phyloP scores from a whole-genome alignment of 305 asterid genomes.

The Rubia balearica region DNA sequence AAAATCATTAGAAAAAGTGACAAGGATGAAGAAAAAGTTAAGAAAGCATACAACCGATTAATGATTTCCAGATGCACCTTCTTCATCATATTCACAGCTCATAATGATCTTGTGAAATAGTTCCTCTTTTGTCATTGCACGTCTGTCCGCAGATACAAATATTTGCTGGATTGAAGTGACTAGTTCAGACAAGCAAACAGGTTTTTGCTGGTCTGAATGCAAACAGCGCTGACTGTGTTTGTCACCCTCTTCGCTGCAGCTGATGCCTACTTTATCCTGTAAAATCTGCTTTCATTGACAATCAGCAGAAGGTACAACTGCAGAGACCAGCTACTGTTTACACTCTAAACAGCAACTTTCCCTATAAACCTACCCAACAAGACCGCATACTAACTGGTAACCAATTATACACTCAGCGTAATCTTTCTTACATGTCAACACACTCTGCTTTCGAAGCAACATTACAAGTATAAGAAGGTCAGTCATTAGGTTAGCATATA shows the following conservation, averaged over 20 bases:
- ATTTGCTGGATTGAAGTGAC: slow-evolving; percentile 51
- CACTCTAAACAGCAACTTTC: not conserved
- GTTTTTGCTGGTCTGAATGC: slow-evolving; percentile 26
- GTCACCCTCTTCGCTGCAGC: slow-evolving; percentile 18
- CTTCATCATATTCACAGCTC: slow-evolving; percentile 50
- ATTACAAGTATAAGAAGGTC: not conserved
- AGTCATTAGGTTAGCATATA: not conserved
- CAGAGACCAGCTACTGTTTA: not conserved
- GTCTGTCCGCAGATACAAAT: slow-evolving; percentile 50
- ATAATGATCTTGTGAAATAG: slow-evolving; percentile 74
- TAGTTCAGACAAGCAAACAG: slow-evolving; percentile 44
- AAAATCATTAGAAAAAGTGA: slow-evolving; percentile 1
- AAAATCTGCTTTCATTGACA: slow-evolving; percentile 2
- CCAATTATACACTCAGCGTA: not conserved
- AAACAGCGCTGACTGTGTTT: slow-evolving; percentile 10
- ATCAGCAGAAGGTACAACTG: not conserved
- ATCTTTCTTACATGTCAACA: not conserved
- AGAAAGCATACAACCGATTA: slow-evolving; percentile 9
- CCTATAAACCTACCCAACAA: not conserved
- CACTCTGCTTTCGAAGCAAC: not conserved
- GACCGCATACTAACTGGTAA: not conserved
- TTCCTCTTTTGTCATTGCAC: slow-evolving; percentile 74
- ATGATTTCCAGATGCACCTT: slow-evolving; percentile 35
- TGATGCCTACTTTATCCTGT: slow-evolving; percentile 21
- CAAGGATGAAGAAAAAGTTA: not conserved